Conservation (phyloP, 2,329 filamentous ascomycete genomes). For the Fusarium fujikuroi region DNA sequence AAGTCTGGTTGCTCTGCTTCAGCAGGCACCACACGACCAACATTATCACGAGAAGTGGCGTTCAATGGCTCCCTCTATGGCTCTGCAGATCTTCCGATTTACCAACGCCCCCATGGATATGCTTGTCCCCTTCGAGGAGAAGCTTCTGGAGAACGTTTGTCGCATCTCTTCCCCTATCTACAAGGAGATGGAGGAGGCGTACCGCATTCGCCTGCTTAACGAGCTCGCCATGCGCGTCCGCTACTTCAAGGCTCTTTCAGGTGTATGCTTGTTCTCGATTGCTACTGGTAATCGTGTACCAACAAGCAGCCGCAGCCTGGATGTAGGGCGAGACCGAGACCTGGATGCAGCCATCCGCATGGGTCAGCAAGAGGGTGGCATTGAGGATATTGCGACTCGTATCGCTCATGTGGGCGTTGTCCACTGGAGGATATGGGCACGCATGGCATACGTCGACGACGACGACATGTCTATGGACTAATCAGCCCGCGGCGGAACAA, state of each 20-base stretch:
- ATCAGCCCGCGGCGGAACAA: constrained; percentile 2
- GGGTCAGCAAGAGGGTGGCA: constrained; percentile 61
- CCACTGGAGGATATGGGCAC: constrained; percentile 90
- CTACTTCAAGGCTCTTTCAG: constrained; percentile 63
- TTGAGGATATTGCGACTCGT: constrained; percentile 77
- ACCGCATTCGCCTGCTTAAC: constrained; percentile 60
- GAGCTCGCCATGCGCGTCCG: constrained; percentile 62
- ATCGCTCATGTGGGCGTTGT: constrained; percentile 85
- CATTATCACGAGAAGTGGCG: constrained; percentile 62
- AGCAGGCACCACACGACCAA: constrained; percentile 58
- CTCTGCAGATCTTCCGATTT: constrained; percentile 68
- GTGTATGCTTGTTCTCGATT: constrained; percentile 64
- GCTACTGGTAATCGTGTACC: constrained; percentile 63
- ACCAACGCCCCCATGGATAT: constrained; percentile 61
- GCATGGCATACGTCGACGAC: constrained; percentile 72
- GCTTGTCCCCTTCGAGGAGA: constrained; percentile 61
- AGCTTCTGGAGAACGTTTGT: constrained; percentile 58
- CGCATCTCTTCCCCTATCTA: constrained; percentile 58
- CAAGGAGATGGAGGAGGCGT: constrained; percentile 60
- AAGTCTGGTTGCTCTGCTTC: constrained; percentile 65
- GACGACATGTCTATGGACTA: constrained; percentile 51
- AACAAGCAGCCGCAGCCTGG: constrained; percentile 50
- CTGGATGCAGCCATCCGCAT: constrained; percentile 52
- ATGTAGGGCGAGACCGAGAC: constrained; percentile 47
- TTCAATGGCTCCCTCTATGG: constrained; percentile 62